These are phyloP conservation scores for Rubia tinctorum DNA, from an alignment of 305 asterid genomes.

Conservation along the genomic window DNA sequence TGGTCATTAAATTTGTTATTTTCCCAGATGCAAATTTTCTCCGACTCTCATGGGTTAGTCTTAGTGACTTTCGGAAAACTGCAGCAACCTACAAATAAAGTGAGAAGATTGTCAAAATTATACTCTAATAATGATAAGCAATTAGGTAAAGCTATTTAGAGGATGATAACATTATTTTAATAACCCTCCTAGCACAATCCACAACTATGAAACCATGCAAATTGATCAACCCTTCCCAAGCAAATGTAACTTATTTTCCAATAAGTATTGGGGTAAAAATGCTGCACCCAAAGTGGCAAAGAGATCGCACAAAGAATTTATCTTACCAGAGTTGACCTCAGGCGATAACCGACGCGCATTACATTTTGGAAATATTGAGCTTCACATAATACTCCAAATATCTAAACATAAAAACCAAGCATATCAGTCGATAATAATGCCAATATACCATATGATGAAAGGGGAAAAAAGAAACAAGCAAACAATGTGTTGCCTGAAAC, in stretches of 20 bases:
- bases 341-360: constrained; percentile 96
- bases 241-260: neutral
- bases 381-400: constrained; percentile 90
- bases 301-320: neutral
- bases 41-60: constrained; percentile 94
- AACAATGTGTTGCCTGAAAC: constrained; percentile 7
- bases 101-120: neutral
- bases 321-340: constrained; percentile 89
- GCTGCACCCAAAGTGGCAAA: neutral
- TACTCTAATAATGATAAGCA: neutral
- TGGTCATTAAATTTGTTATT: constrained; percentile 92
- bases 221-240: neutral
- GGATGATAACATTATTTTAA: neutral
- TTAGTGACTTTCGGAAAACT: constrained; percentile 85
- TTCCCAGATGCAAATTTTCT: constrained; percentile 79
- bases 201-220: neutral
- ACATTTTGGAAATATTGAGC: constrained; percentile 97
- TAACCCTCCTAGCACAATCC: neutral
- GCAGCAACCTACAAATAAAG: constrained; percentile 74
- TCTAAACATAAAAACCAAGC: constrained; percentile 31
- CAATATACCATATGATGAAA: neutral
- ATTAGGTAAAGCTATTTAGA: neutral
- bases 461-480: constrained; percentile 1
- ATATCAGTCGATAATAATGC: neutral
- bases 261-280: neutral